Base-by-base conservation (phyloP, 345 rosid genomes). In the Rhodamnia argentea region DNA sequence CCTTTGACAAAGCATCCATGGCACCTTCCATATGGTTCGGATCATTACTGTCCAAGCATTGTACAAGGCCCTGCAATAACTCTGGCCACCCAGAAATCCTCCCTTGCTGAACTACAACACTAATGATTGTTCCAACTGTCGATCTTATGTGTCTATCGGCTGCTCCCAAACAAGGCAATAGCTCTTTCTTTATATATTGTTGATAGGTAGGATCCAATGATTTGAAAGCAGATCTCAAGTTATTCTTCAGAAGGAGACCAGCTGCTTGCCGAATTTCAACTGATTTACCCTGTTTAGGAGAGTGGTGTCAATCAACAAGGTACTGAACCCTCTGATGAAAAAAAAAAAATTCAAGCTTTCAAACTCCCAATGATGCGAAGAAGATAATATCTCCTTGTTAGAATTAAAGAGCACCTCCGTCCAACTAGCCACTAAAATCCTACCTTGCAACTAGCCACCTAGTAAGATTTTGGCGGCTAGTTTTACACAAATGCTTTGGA, bases 1-100 rank as follows among this genome's bases (percentile, higher is more conserved):
- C 99, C 99, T 96, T 98, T 24, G 98, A 96, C 87, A 96, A 89
- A 18, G 99, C 98, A 91, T 98, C 99, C 98, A 96, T 95, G 5
- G 98, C 99, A 83, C 99, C 99, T 91, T 96, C 99, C 98, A 96
- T 98, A 88, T 94, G 99, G 91, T 96, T 92, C 9, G 91, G 84
- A 40, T 95, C 97, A 91, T 94, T 93, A 89, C 99, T 94, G 83
- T 98, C 99, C 91, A 98, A 88, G 89, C 98, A 96, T 88, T 90
- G 88, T 18, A 94, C 91, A 54, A 96, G 95, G 87, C 96, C 98
- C 88, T 94, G 95, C 88, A 97, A 90, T 86, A 97, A 88, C 91
- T 97, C 99, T 51, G 94, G 95, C 99, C 99, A 97, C 47, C 95
- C 96, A 52, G 88, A 62, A 90, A 96, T 91, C 47, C 96, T 94